Evolutionary conservation across 2,329 filamentous ascomycete species (phyloP).

Genomic region (Zymoseptoria tritici): DNA sequence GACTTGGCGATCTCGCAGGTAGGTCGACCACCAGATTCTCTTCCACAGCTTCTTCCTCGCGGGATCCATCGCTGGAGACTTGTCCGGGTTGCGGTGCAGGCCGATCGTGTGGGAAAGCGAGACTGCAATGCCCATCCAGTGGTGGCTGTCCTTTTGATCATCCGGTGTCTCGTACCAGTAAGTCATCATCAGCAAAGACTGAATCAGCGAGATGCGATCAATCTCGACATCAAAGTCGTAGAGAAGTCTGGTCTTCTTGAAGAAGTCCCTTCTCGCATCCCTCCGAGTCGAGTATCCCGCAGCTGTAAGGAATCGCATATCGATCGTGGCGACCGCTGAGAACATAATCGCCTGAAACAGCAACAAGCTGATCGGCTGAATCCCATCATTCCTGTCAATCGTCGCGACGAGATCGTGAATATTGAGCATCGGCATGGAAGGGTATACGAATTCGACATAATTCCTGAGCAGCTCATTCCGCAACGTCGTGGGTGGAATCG

Average conservation of each 20-base stretch:
- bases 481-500: constrained; percentile 60
- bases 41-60: constrained; percentile 81
- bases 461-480: constrained; percentile 74
- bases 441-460: constrained; percentile 85
- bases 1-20: constrained; percentile 88
- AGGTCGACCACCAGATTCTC: constrained; percentile 95
- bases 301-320: constrained; percentile 65
- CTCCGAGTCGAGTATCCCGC: constrained; percentile 74
- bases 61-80: constrained; percentile 61
- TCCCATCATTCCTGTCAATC: constrained; percentile 60
- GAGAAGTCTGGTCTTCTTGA: constrained; percentile 76
- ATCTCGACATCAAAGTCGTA: constrained; percentile 95
- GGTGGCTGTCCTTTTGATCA: constrained; percentile 96
- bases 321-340: constrained; percentile 78
- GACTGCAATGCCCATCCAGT: constrained; percentile 96
- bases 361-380: constrained; percentile 68
- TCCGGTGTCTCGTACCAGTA: constrained; percentile 98
- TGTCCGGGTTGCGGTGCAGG: constrained; percentile 75
- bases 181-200: constrained; percentile 83
- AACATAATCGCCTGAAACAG: constrained; percentile 96
- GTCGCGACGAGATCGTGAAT: constrained; percentile 53
- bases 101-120: constrained; percentile 91
- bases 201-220: constrained; percentile 80
- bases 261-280: constrained; percentile 78
- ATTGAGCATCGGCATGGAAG: constrained; percentile 84